phyloP scores from a whole-genome alignment of 73 alveolate genomes.

The Stentor roeselii region DNA sequence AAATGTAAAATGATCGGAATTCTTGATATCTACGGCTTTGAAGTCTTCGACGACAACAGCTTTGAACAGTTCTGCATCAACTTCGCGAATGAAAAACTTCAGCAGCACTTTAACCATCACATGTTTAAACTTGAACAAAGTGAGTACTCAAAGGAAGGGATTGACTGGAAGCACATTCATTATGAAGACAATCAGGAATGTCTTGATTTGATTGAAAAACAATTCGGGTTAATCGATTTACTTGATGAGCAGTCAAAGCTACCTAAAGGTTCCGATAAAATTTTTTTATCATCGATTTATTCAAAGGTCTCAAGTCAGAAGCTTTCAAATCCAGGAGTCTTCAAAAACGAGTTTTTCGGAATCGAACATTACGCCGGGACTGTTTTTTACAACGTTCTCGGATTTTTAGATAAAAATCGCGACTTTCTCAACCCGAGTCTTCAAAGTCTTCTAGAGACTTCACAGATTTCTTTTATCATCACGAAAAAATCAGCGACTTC shows the following conservation, averaged over 20 bases:
- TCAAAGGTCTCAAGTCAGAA: slow-evolving; percentile 42
- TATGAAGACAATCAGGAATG: slow-evolving; percentile 82
- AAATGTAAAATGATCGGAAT: slow-evolving; percentile 83
- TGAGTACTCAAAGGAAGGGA: slow-evolving; percentile 82
- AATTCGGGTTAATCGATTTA: slow-evolving; percentile 50
- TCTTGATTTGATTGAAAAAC: slow-evolving; percentile 71
- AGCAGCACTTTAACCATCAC: slow-evolving; percentile 90
- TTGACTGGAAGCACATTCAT: slow-evolving; percentile 76
- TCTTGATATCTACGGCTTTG: slow-evolving; percentile 99
- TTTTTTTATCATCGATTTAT: slow-evolving; percentile 46
- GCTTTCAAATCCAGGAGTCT: no score
- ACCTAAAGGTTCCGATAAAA: slow-evolving; percentile 52
- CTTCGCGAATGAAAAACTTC: slow-evolving; percentile 95
- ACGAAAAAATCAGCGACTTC: no score
- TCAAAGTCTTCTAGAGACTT: slow-evolving; percentile 40
- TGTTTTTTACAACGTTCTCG: slow-evolving; percentile 65
- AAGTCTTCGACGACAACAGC: slow-evolving; percentile 88
- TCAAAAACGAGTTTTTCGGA: slow-evolving; percentile 44
- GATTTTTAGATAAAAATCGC: slow-evolving; percentile 86
- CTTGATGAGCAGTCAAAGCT: slow-evolving; percentile 57
- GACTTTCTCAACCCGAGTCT: slow-evolving; percentile 83
- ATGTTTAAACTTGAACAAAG: slow-evolving; percentile 90
- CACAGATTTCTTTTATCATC: no score
- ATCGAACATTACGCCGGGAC: slow-evolving; percentile 75
- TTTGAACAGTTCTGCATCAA: slow-evolving; percentile 96